Conservation (phyloP, 31 red algal genomes). For the Asparagopsis taxiformis region DNA sequence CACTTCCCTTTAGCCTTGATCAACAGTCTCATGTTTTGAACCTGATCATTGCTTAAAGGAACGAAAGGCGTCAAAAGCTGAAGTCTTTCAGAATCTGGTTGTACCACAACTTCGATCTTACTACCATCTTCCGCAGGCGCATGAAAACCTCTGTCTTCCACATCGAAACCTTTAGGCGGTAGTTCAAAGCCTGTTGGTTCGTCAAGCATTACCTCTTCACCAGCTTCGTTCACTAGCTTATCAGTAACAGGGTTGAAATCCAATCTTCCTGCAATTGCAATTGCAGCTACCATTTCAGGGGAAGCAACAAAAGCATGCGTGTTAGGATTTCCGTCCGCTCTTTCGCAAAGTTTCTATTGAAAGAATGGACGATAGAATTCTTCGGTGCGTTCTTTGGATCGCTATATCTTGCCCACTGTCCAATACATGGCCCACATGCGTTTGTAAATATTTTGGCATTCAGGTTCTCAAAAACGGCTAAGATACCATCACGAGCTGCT, state of each 20-base stretch:
- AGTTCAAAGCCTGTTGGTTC: conserved; percentile 47
- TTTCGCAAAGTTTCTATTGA: conserved; percentile 74
- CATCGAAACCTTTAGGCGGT: conserved; percentile 47
- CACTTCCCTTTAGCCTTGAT: conserved; percentile 74
- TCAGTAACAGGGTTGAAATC: conserved; percentile 73
- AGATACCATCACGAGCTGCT: conserved; percentile 59
- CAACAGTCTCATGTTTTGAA: conserved; percentile 41
- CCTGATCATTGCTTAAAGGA: conserved; percentile 45
- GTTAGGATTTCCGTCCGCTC: conserved; percentile 65
- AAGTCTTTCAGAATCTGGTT: conserved; percentile 39
- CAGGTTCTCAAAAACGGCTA: conserved; percentile 33
- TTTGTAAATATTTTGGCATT: conserved; percentile 64
- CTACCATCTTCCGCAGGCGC: conserved; percentile 43
- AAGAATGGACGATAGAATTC: conserved; percentile 75
- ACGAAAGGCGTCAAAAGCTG: conserved; percentile 39
- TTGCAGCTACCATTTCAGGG: conserved; percentile 70
- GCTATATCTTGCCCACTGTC: conserved; percentile 71
- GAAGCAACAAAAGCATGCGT: conserved; percentile 74
- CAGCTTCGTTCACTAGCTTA: conserved; percentile 29
- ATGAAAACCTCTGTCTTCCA: conserved; percentile 55
- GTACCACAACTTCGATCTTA: conserved; percentile 21
- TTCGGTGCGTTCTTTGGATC: conserved; percentile 51
- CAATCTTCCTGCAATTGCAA: conserved; percentile 39
- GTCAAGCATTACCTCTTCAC: conserved; percentile 34
- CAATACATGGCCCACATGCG: conserved; percentile 79